Evolutionary conservation across 169 alveolate genomes (phyloP).

Genomic region (Ichthyophthirius multifiliis): DNA sequence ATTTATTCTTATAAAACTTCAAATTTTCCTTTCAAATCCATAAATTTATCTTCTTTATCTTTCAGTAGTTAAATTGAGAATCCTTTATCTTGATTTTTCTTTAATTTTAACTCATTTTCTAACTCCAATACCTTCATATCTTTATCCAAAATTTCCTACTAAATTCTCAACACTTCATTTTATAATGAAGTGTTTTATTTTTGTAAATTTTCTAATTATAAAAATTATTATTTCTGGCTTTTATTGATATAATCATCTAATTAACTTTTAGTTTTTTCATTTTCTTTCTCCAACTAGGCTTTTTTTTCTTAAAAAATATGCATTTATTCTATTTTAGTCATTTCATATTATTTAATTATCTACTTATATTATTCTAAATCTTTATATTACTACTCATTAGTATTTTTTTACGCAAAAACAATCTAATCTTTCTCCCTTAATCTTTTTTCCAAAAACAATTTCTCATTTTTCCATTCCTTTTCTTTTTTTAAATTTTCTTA

Average conservation of each 20-base stretch:
- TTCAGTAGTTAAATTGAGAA: neutral
- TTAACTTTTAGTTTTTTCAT: neutral
- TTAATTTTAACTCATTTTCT: neutral
- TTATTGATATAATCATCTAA: neutral
- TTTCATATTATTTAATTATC: neutral
- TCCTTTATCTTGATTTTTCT: neutral
- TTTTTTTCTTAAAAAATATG: neutral
- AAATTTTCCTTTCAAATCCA: neutral
- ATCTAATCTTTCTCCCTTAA: neutral
- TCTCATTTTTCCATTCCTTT: too few relatives aligned
- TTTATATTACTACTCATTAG: neutral
- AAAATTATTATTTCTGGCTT: neutral
- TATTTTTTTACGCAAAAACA: neutral
- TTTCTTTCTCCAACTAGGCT: neutral
- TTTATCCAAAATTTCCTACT: neutral
- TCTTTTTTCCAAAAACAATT: conserved; percentile 15
- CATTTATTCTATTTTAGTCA: neutral
- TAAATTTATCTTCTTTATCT: neutral
- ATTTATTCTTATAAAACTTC: neutral
- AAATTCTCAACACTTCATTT: neutral
- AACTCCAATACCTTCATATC: neutral
- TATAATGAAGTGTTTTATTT: neutral
- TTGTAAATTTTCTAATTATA: neutral
- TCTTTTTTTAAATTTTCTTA: too few relatives aligned
- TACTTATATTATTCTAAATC: neutral